Conservation (phyloP, 164 flowering plant species). For the Nelumbo lutea region DNA sequence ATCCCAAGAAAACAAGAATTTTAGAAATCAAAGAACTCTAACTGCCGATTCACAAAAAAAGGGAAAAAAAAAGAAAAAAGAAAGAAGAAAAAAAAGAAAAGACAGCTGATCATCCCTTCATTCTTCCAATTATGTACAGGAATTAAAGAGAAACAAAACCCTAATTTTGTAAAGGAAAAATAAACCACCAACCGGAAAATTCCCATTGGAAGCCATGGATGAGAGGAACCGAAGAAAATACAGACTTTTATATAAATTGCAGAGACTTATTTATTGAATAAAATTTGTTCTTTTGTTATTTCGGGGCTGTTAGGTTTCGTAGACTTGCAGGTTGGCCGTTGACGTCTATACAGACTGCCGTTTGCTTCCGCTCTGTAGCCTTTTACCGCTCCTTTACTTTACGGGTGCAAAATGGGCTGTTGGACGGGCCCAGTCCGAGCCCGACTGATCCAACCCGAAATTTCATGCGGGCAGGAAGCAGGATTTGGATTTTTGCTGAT, state of each 20-base stretch:
- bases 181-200: constrained; percentile 23
- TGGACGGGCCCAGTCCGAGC: too few species aligned
- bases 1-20: not conserved
- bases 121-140: too few species aligned
- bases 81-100: not conserved
- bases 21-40: not conserved
- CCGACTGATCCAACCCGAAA: too few species aligned
- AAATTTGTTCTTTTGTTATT: not conserved
- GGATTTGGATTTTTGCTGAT: too few species aligned
- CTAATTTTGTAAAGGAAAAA: not conserved
- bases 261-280: not conserved
- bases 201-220: constrained; percentile 56
- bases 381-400: too few species aligned
- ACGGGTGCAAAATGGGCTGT: too few species aligned
- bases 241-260: not conserved
- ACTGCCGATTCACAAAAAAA: not conserved
- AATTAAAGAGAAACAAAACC: constrained; percentile 1
- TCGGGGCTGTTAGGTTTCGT: too few species aligned
- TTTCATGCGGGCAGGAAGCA: too few species aligned
- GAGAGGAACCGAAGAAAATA: not conserved
- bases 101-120: not conserved
- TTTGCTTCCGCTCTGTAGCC: too few species aligned
- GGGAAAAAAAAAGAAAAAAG: not conserved
- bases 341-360: too few species aligned
- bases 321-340: too few species aligned